phyloP scores from a whole-genome alignment of 169 alveolate species.

The Amoebophrya sp. region DNA sequence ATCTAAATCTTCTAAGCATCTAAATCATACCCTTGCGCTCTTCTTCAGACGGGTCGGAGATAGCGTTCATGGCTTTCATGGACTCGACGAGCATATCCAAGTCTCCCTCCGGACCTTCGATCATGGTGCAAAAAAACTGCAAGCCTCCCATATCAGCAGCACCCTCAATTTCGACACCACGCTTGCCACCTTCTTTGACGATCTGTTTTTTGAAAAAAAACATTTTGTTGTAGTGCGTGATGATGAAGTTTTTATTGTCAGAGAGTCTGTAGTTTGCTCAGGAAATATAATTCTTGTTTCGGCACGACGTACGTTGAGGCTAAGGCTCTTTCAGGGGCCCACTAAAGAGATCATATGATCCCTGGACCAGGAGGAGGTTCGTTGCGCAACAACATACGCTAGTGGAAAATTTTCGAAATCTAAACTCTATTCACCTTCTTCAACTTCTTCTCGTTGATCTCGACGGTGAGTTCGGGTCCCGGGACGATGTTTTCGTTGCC shows the following conservation, averaged over 20 bases:
- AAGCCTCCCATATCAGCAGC: slow-evolving; percentile 52
- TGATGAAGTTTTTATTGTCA: no score
- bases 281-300: no score
- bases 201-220: no score
- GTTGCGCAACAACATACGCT: no score
- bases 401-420: no score
- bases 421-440: no score
- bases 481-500: neutral
- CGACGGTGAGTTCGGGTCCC: neutral
- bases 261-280: no score
- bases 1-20: neutral
- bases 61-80: slow-evolving; percentile 27
- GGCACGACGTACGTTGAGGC: no score
- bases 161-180: slow-evolving; percentile 50
- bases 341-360: no score
- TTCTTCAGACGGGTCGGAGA: slow-evolving; percentile 3
- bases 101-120: slow-evolving; percentile 5
- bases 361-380: no score
- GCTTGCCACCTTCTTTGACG: slow-evolving; percentile 50
- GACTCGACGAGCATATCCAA: neutral
- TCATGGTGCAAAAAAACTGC: slow-evolving; percentile 30
- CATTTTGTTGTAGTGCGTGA: no score
- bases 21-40: neutral
- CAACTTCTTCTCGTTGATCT: slow-evolving; percentile 14
- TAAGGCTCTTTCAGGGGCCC: no score